Conservation (phyloP, 192 early-diverging fungal genomes). For the Ambispora gerdemannii region DNA sequence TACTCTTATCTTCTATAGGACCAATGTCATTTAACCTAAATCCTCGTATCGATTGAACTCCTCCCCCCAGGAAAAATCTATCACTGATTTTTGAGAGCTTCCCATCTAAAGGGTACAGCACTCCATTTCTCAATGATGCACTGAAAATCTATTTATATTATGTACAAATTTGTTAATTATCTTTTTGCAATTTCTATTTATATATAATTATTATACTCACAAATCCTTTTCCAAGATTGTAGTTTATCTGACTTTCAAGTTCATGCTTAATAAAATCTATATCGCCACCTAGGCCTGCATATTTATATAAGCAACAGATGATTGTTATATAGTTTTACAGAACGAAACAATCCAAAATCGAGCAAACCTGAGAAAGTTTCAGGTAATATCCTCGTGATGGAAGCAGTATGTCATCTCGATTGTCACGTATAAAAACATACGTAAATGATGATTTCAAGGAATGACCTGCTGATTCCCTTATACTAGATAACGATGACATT, state of each 20-base stretch:
- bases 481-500: constrained; percentile 44
- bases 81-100: constrained; percentile 69
- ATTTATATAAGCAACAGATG: constrained; percentile 50
- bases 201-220: no score
- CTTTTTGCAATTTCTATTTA: no score
- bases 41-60: constrained; percentile 80
- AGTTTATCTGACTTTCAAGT: constrained; percentile 61
- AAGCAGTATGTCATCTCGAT: constrained; percentile 72
- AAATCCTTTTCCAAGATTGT: constrained; percentile 53
- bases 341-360: no score
- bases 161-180: no score
- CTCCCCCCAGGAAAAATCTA: constrained; percentile 87
- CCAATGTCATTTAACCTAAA: constrained; percentile 87
- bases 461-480: constrained; percentile 80
- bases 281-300: constrained; percentile 85
- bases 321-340: no score
- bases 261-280: constrained; percentile 69
- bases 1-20: constrained; percentile 77
- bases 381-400: constrained; percentile 68
- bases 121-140: constrained; percentile 51
- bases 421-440: constrained; percentile 65
- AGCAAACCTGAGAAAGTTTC: constrained; percentile 36
- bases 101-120: constrained; percentile 59
- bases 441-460: constrained; percentile 76
- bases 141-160: constrained; percentile 47